Conservation (phyloP, 352 stramenopile genomes). For the Globisporangium abappressorium region DNA sequence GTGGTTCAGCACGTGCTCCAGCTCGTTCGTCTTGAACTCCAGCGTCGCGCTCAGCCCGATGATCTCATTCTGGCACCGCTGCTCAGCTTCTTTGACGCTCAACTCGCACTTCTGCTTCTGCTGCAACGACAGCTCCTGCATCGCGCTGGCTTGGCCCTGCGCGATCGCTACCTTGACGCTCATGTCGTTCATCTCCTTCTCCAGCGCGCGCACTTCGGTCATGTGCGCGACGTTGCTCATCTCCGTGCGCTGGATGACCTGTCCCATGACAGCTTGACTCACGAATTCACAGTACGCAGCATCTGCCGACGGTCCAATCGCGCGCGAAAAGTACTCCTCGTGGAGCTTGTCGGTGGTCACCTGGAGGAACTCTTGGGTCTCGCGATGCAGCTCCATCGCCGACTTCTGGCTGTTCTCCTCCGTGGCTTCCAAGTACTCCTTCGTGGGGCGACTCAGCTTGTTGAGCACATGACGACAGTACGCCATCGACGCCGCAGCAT, state of each 20-base stretch:
- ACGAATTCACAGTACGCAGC: constrained; percentile 83
- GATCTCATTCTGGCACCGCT: constrained; percentile 69
- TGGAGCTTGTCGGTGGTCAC: constrained; percentile 47
- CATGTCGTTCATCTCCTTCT: constrained; percentile 80
- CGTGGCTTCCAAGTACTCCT: constrained; percentile 34
- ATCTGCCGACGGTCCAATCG: constrained; percentile 73
- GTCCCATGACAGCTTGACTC: constrained; percentile 64
- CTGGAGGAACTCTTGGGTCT: constrained; percentile 64
- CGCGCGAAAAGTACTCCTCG: constrained; percentile 55
- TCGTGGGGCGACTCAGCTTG: constrained; percentile 34
- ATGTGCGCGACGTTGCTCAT: constrained; percentile 72
- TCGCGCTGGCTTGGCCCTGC: constrained; percentile 75
- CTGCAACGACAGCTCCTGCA: constrained; percentile 76
- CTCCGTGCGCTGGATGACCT: constrained; percentile 80
- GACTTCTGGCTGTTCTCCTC: constrained; percentile 47
- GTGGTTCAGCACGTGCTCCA: constrained; percentile 86
- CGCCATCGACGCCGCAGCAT: constrained; percentile 77
- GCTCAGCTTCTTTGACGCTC: constrained; percentile 72
- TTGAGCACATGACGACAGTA: constrained; percentile 74
- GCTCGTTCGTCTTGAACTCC: constrained; percentile 86
- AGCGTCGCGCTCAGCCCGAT: constrained; percentile 59
- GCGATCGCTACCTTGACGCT: constrained; percentile 79
- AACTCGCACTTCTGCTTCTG: constrained; percentile 79
- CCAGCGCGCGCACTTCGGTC: constrained; percentile 66
- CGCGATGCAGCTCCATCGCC: constrained; percentile 69